Conservation (phyloP, 805 yeast species). For the Suhomyces kilbournensis region DNA sequence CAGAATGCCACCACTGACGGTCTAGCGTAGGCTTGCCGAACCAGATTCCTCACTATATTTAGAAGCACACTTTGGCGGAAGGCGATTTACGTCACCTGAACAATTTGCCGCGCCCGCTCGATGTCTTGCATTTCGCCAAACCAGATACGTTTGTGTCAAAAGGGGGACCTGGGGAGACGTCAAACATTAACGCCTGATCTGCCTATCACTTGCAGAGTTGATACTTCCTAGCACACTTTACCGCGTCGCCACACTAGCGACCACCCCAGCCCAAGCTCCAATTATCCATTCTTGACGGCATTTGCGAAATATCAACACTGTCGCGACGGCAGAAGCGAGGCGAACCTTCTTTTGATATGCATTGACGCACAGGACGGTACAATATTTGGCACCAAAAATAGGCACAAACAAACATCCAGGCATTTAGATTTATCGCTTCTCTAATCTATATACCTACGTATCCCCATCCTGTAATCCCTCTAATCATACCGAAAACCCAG, state of each 20-base stretch:
- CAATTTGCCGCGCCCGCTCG: background rate
- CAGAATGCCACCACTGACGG: background rate
- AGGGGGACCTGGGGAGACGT: background rate
- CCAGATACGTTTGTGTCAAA: background rate
- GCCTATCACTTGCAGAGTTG: background rate
- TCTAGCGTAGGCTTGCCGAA: background rate
- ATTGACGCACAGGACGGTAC: background rate
- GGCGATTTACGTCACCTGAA: background rate
- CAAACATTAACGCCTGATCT: background rate
- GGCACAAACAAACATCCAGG: background rate
- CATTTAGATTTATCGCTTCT: background rate
- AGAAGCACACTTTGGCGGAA: background rate
- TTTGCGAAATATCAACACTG: background rate
- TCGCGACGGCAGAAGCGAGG: background rate
- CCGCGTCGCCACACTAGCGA: background rate
- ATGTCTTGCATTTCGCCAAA: background rate
- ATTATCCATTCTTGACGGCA: background rate
- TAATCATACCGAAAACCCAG: background rate
- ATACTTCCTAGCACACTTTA: background rate
- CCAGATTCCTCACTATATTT: background rate
- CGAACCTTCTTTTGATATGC: background rate
- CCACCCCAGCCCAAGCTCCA: background rate
- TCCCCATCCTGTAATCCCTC: background rate
- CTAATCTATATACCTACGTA: background rate
- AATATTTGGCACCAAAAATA: background rate